phyloP scores from a whole-genome alignment of 352 stramenopile species.

The Globisporangium mamillatum region DNA sequence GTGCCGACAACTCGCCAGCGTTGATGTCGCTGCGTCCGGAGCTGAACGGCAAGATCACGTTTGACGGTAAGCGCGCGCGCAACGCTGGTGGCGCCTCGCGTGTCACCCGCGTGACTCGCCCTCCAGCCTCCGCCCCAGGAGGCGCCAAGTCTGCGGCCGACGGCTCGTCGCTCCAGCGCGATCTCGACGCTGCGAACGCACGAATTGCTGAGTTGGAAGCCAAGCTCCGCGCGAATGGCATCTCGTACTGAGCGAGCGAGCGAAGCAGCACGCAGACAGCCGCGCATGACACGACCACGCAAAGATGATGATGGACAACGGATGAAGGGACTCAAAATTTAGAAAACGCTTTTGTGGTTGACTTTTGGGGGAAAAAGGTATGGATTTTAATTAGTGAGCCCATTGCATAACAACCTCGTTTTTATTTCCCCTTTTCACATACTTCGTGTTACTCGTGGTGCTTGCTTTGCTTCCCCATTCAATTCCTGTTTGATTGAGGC shows the following conservation, averaged over 20 bases:
- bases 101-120: constrained; percentile 41
- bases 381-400: constrained; percentile 22
- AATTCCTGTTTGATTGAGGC: neutral
- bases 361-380: constrained; percentile 18
- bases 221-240: constrained; percentile 46
- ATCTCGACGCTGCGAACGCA: constrained; percentile 76
- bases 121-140: constrained; percentile 19
- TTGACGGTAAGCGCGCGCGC: constrained; percentile 75
- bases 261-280: neutral
- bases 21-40: constrained; percentile 93
- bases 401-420: constrained; percentile 20
- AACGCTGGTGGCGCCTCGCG: constrained; percentile 29
- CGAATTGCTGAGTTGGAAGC: constrained; percentile 85
- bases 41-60: constrained; percentile 81
- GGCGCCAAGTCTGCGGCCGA: constrained; percentile 20
- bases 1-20: constrained; percentile 92
- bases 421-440: constrained; percentile 5
- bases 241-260: constrained; percentile 60
- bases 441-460: neutral
- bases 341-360: constrained; percentile 21
- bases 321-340: constrained; percentile 17
- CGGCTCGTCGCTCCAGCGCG: constrained; percentile 57
- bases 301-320: neutral
- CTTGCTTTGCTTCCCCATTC: neutral
- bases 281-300: neutral